Conservation (phyloP, 108 stramenopile species). For the Nitzschia putrida region DNA sequence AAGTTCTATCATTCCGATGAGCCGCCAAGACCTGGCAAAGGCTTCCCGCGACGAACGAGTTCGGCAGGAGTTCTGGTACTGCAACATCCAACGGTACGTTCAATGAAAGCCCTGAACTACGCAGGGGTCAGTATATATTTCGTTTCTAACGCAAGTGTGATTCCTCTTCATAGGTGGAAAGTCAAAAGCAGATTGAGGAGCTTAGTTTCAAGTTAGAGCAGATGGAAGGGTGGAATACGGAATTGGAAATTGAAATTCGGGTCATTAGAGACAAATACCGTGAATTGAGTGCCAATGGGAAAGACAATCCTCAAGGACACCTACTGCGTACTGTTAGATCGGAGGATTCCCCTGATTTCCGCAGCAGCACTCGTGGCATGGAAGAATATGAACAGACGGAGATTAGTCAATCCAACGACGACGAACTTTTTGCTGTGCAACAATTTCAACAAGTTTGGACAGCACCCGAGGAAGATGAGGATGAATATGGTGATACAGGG, state of each 20-base stretch:
- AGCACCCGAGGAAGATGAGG: constrained; percentile 26
- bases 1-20: constrained; percentile 25
- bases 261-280: constrained; percentile 34
- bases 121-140: neutral
- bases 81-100: constrained; percentile 38
- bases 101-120: neutral
- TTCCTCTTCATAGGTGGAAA: constrained; percentile 24
- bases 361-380: constrained; percentile 9
- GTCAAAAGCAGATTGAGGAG: constrained; percentile 24
- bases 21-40: neutral
- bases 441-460: constrained; percentile 28
- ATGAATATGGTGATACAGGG: neutral
- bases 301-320: neutral
- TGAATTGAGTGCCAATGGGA: constrained; percentile 14
- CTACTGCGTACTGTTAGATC: neutral
- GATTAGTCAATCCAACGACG: constrained; percentile 20
- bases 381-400: constrained; percentile 16
- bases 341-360: constrained; percentile 1
- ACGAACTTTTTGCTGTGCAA: constrained; percentile 8
- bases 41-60: constrained; percentile 11
- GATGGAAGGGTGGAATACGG: constrained; percentile 26
- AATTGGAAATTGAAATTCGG: constrained; percentile 38
- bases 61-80: constrained; percentile 27
- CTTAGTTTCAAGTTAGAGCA: constrained; percentile 26
- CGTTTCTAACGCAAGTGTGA: neutral